Evolutionary conservation across 2,329 filamentous ascomycete genomes (phyloP).

Genomic region (Bipolaris gigantea): DNA sequence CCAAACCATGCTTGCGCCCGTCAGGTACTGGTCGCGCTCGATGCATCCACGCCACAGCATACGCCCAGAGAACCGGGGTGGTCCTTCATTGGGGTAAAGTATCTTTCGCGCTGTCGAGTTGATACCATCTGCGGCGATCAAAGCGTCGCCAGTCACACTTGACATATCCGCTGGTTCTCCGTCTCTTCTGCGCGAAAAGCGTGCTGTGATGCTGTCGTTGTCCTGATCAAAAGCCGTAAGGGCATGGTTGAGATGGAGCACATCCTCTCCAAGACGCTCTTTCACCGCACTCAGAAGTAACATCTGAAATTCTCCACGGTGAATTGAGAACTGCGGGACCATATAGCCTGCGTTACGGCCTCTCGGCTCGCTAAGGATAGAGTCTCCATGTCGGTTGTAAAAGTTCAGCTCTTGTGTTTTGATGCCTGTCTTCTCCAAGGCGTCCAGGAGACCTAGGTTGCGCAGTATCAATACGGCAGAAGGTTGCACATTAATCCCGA

Average conservation of each 20-base stretch:
- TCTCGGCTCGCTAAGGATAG: conserved; percentile 49
- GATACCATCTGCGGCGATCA: conserved; percentile 52
- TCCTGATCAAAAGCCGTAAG: conserved; percentile 44
- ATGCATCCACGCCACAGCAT: conserved; percentile 52
- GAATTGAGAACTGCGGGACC: conserved; percentile 51
- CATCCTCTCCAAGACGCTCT: conserved; percentile 45
- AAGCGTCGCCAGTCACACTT: conserved; percentile 38
- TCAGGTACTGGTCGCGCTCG: conserved; percentile 47
- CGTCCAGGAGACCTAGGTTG: conserved; percentile 48
- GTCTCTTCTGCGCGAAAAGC: conserved; percentile 38
- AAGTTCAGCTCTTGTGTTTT: conserved; percentile 51
- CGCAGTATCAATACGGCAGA: conserved; percentile 51
- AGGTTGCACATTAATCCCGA: conserved; percentile 53
- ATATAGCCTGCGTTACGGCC: conserved; percentile 48
- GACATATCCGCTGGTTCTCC: conserved; percentile 33
- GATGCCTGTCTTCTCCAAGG: conserved; percentile 47
- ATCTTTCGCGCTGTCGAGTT: conserved; percentile 48
- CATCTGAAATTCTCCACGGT: conserved; percentile 52
- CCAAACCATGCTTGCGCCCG: conserved; percentile 51
- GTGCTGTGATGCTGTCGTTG: conserved; percentile 43
- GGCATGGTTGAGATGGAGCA: conserved; percentile 47
- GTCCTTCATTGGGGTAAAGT: conserved; percentile 51
- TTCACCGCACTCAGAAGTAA: conserved; percentile 48
- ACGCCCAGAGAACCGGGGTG: conserved; percentile 50
- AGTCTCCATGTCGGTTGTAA: conserved; percentile 50